phyloP scores from a whole-genome alignment of 2,329 filamentous ascomycete species.

The Aspergillus versicolor region DNA sequence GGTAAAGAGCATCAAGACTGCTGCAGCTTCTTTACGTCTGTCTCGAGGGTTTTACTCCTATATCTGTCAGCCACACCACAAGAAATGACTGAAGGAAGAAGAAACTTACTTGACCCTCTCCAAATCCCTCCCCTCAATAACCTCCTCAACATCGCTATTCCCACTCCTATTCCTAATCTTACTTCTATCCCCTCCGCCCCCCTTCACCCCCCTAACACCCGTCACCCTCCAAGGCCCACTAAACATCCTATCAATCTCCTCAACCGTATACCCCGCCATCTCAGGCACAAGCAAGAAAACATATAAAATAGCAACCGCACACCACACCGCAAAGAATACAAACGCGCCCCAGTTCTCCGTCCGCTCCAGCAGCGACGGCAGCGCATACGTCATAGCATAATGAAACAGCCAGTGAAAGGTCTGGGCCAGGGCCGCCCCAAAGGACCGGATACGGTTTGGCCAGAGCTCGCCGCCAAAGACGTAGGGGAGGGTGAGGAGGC shows the following conservation, averaged over 20 bases:
- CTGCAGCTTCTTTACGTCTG: no score
- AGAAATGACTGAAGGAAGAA: no score
- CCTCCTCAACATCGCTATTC: no score
- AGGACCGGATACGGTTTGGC: slow-evolving; percentile 47
- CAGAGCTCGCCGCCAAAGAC: slow-evolving; percentile 47
- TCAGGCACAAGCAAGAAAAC: slow-evolving; percentile 6
- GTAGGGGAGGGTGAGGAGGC: slow-evolving; percentile 38
- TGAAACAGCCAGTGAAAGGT: slow-evolving; percentile 47
- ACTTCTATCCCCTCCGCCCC: no score
- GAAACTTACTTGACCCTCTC: no score
- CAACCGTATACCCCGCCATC: slow-evolving; percentile 2
- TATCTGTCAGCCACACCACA: no score
- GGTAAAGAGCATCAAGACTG: no score
- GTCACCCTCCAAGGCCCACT: background rate
- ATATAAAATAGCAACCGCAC: background rate
- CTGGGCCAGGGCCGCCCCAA: slow-evolving; percentile 40
- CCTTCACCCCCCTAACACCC: no score
- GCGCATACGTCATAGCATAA: slow-evolving; percentile 38
- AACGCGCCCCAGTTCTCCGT: slow-evolving; percentile 5
- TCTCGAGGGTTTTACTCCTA: no score
- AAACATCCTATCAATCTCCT: slow-evolving; percentile 7
- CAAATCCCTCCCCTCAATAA: no score
- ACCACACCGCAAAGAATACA: slow-evolving; percentile 9
- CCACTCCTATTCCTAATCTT: no score
- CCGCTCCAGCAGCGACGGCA: slow-evolving; percentile 29